Conservation (phyloP, 768 basidiomycete species). For the Lactarius sp. region DNA sequence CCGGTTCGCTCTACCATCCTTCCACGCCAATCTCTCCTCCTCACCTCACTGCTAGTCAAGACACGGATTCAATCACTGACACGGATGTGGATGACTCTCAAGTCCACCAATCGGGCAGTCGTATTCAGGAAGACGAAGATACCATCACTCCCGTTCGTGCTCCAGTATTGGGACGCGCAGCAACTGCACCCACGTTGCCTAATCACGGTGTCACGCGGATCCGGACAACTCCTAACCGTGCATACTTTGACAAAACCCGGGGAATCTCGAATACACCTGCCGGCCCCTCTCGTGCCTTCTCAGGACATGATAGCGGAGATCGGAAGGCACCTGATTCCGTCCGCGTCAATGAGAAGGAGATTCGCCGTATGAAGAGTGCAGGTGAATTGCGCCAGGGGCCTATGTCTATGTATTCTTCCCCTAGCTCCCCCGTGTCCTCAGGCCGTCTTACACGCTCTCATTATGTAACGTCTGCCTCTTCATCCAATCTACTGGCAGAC, state of each 20-base stretch:
- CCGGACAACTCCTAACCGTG: constrained; percentile 63
- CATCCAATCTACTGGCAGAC: constrained; percentile 55
- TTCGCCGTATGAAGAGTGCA: constrained; percentile 69
- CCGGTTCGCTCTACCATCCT: constrained; percentile 59
- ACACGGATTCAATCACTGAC: constrained; percentile 45
- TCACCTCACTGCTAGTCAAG: constrained; percentile 43
- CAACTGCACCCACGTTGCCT: constrained; percentile 41
- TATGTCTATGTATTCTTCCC: constrained; percentile 26
- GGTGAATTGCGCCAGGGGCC: constrained; percentile 63
- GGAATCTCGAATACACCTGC: constrained; percentile 4
- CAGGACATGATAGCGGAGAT: constrained; percentile 4
- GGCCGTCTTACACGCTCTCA: constrained; percentile 43
- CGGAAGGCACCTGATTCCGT: constrained; percentile 38
- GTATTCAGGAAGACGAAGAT: constrained; percentile 62
- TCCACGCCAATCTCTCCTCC: constrained; percentile 58
- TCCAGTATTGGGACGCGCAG: constrained; percentile 47
- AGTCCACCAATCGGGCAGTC: constrained; percentile 36
- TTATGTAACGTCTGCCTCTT: constrained; percentile 44
- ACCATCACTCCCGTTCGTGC: constrained; percentile 66
- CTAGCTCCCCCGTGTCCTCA: constrained; percentile 34
- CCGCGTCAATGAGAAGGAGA: constrained; percentile 31
- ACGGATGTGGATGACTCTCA: constrained; percentile 49
- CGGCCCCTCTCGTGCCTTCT: constrained; percentile 9
- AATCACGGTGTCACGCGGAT: constrained; percentile 47
- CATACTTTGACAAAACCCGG: constrained; percentile 33